Conservation (phyloP, 208 protist species). For the Crithidia sp. region DNA sequence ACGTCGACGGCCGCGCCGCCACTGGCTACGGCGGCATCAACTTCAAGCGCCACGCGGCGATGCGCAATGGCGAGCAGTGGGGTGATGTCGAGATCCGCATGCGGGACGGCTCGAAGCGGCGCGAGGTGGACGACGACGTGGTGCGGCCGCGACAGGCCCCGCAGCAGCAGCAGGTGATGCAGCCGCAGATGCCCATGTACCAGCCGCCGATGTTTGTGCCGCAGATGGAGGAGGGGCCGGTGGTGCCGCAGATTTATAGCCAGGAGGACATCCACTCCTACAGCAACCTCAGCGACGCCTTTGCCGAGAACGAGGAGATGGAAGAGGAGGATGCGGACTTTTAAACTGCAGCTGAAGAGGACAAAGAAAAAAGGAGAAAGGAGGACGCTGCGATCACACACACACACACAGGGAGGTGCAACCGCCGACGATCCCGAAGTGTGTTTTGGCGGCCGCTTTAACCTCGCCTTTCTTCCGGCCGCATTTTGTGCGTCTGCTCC, state of each 20-base stretch:
- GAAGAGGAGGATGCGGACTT: constrained; percentile 32
- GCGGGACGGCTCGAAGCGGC: constrained; percentile 7
- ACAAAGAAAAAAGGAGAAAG: neutral
- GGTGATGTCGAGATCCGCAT: constrained; percentile 54
- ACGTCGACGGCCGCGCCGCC: constrained; percentile 38
- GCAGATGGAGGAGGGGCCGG: constrained; percentile 22
- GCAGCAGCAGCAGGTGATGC: constrained; percentile 5
- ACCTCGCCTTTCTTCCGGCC: no score
- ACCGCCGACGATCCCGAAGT: no score
- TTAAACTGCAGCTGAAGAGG: neutral
- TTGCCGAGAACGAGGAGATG: constrained; percentile 26
- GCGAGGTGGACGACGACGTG: constrained; percentile 7
- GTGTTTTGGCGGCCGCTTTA: no score
- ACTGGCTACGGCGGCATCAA: constrained; percentile 77
- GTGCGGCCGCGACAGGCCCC: constrained; percentile 4
- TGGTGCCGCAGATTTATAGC: constrained; percentile 46
- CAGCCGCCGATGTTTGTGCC: constrained; percentile 14
- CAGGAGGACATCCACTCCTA: constrained; percentile 57
- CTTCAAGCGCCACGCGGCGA: constrained; percentile 62
- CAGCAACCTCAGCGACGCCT: constrained; percentile 57
- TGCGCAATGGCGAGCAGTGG: constrained; percentile 65
- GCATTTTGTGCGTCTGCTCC: no score
- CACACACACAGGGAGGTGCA: neutral
- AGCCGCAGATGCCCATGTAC: constrained; percentile 21
- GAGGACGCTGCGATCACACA: neutral